These are phyloP conservation scores for Nitzschia putrida DNA, from an alignment of 108 stramenopile genomes.

Conservation along the genomic window DNA sequence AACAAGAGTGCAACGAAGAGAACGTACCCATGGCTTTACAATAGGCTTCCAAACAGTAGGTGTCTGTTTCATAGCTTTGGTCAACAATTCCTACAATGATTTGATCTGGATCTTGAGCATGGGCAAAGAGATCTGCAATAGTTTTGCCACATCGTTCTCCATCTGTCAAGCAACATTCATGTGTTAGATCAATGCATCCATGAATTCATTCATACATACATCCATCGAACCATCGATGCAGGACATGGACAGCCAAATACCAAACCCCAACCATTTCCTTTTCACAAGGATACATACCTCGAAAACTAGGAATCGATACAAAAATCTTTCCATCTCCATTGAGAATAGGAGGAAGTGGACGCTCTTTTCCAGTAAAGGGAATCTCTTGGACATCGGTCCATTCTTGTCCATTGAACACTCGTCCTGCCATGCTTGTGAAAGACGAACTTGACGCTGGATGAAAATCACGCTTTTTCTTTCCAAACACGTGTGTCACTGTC, in stretches of 20 bases:
- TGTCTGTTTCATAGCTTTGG: conserved; percentile 62
- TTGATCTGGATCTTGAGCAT: conserved; percentile 70
- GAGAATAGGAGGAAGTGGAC: conserved; percentile 32
- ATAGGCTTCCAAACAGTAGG: conserved; percentile 51
- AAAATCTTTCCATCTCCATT: conserved; percentile 65
- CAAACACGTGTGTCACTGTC: too few relatives aligned
- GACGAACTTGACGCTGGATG: too few relatives aligned
- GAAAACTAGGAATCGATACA: conserved; percentile 75
- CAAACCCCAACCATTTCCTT: too few relatives aligned
- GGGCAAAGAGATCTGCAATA: conserved; percentile 63
- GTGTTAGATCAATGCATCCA: too few relatives aligned
- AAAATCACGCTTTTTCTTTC: too few relatives aligned
- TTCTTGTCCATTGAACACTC: conserved; percentile 21
- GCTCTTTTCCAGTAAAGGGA: background rate
- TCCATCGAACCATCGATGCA: too few relatives aligned
- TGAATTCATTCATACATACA: too few relatives aligned
- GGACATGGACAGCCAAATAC: too few relatives aligned
- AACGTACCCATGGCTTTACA: conserved; percentile 33
- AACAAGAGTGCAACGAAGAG: background rate
- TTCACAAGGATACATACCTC: conserved; percentile 39
- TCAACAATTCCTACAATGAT: conserved; percentile 78
- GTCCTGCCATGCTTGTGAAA: conserved; percentile 11
- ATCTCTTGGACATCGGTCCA: conserved; percentile 22
- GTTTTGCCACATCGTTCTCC: conserved; percentile 76
- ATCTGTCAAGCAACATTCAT: too few relatives aligned